Conservation (phyloP, 164 flowering plant species). For the Macadamia integrifolia region DNA sequence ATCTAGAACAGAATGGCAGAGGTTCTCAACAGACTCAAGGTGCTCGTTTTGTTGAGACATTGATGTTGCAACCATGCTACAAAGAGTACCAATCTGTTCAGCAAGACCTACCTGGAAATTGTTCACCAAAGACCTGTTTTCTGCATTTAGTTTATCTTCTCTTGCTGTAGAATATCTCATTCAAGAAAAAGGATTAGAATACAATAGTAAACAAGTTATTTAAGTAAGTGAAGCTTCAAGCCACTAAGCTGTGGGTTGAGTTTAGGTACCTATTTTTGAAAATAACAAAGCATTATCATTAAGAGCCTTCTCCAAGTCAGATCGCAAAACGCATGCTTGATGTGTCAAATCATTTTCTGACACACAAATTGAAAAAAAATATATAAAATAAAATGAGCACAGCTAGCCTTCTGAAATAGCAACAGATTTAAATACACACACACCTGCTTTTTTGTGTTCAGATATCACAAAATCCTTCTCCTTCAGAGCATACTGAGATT, state of each 20-base stretch:
- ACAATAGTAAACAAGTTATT: not conserved
- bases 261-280: constrained; percentile 61
- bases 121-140: constrained; percentile 62
- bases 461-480: constrained; percentile 81
- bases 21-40: constrained; percentile 57
- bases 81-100: constrained; percentile 57
- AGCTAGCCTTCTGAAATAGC: constrained; percentile 6
- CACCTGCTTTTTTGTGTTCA: constrained; percentile 81
- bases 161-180: constrained; percentile 37
- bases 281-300: constrained; percentile 67
- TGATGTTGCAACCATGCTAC: constrained; percentile 48
- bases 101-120: constrained; percentile 56
- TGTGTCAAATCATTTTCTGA: constrained; percentile 85
- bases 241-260: not conserved
- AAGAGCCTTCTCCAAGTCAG: constrained; percentile 85
- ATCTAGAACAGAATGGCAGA: constrained; percentile 53
- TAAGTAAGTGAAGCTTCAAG: not conserved
- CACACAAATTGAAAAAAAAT: constrained; percentile 10
- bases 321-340: constrained; percentile 70
- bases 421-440: not conserved
- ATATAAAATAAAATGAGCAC: not conserved
- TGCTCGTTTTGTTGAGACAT: constrained; percentile 66
- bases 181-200: not conserved
- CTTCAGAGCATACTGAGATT: constrained; percentile 59
- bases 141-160: constrained; percentile 73